phyloP scores from a whole-genome alignment of 2,329 filamentous ascomycete species.

The Teratosphaeriaceae sp. region DNA sequence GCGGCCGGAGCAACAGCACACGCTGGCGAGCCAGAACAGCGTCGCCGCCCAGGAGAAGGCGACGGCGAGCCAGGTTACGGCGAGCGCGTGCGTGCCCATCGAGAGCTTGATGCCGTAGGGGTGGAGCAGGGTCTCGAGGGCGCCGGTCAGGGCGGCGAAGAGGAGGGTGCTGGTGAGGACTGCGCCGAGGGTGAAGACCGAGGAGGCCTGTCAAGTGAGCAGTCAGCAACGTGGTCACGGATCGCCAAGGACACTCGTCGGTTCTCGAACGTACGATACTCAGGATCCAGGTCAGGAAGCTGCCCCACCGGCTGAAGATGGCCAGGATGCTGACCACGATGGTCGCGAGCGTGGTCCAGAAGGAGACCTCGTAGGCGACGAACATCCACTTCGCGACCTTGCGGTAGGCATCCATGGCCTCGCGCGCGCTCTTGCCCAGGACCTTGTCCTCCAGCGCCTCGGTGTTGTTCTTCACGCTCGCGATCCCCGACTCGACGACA shows the following conservation, averaged over 20 bases:
- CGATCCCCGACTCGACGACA: conserved; percentile 28
- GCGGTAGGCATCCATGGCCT: conserved; percentile 66
- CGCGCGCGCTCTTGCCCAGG: conserved; percentile 60
- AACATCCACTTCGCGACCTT: conserved; percentile 75
- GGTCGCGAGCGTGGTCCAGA: conserved; percentile 62
- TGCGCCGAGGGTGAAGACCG: conserved; percentile 55
- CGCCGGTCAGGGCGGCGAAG: conserved; percentile 61
- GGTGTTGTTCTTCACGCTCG: conserved; percentile 48
- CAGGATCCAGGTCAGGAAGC: conserved; percentile 74
- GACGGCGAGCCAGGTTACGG: conserved; percentile 69
- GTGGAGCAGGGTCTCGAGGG: conserved; percentile 60
- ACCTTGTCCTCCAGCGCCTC: conserved; percentile 26
- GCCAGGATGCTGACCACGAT: conserved; percentile 74
- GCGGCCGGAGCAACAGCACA: conserved; percentile 82
- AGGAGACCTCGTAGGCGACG: conserved; percentile 68
- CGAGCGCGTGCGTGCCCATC: conserved; percentile 65
- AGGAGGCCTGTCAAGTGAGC: conserved; percentile 36
- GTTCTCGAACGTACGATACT: conserved; percentile 50
- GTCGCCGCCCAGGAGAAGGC: conserved; percentile 68
- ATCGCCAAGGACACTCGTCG: conserved; percentile 13
- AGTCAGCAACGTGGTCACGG: no score
- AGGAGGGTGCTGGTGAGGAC: conserved; percentile 70
- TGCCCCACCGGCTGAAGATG: conserved; percentile 74
- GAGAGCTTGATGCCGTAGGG: conserved; percentile 62
- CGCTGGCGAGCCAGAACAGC: conserved; percentile 86